Evolutionary conservation across 2,329 filamentous ascomycete genomes (phyloP), one percentile per base, ranked within the genome.

Genomic region (Raffaelea ambrosiae): DNA sequence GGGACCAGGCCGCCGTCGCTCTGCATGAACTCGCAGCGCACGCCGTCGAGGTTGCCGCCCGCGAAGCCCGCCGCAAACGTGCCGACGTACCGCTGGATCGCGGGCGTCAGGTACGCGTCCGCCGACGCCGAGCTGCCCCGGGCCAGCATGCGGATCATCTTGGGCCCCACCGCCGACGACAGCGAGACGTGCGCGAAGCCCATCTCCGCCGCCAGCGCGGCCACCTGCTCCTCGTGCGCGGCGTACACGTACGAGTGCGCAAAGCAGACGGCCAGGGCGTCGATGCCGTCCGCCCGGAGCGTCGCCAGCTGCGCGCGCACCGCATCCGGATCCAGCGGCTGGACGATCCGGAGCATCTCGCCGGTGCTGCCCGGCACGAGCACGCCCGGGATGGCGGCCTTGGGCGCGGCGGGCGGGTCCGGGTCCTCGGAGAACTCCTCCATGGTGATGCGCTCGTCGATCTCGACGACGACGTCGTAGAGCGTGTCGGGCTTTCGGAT

Each of bases 391-490:
- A 36, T 73, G 59, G 13, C 54, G 51, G 38, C 77, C 4, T 90
- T 83, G 13, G 90, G 60, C 26, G 82, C 73, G 3, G 76, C 67
- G 0, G 70, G 77, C 11, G 86, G 72, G 57, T 77, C 72, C 1
- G 89, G 90, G 59, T 95, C 19, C 31, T 33, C 31, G 16, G 9
- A 9, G 16, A 33, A 33, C 31, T 33, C 88, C 61, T 95, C 88
- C 11, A 95, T 68, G 0, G 89, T 95, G 4, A 95, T 88, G 36
- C 90, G 74, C 72, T 96, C 90, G 50, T 93, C 84, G 38, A 95
- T 75, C 67, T 95, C 89, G 14, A 95, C 71, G 0, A 95, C 88
- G 42, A 72, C 74, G 58, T 88, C 81, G 61, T 95, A 95, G 3
- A 96, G 69, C 4, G 93, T 85, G 55, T 94, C 88, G 0, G 89